Evolutionary conservation across 192 early-diverging fungal genomes (phyloP).

Genomic region (Entomortierella lignicola): DNA sequence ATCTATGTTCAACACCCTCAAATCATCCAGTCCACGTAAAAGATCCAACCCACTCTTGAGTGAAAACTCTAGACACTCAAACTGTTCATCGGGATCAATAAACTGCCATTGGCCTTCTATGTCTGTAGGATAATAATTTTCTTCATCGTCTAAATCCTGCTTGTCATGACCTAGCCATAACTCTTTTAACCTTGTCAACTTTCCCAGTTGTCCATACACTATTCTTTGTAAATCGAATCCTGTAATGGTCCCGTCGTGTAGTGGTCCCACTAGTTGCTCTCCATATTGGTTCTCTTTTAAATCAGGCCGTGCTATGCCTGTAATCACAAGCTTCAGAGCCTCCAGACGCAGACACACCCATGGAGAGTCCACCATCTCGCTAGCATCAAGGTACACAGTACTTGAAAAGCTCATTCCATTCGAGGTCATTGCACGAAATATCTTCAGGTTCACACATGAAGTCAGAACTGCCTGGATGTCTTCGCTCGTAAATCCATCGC

Average conservation of each 20-base stretch:
- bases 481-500: constrained; percentile 35
- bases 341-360: constrained; percentile 32
- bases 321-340: constrained; percentile 30
- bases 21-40: constrained; percentile 18
- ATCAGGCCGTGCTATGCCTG: constrained; percentile 40
- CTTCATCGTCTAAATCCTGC: constrained; percentile 49
- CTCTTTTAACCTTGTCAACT: constrained; percentile 7
- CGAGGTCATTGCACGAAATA: constrained; percentile 32
- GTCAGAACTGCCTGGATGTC: constrained; percentile 33
- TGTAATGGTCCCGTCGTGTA: constrained; percentile 26
- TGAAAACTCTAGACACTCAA: constrained; percentile 48
- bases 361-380: constrained; percentile 33
- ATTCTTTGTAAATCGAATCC: constrained; percentile 21
- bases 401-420: constrained; percentile 30
- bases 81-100: constrained; percentile 47
- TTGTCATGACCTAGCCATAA: constrained; percentile 45
- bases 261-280: constrained; percentile 12
- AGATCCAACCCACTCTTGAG: constrained; percentile 21
- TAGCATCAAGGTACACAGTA: constrained; percentile 44
- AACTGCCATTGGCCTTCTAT: constrained; percentile 29
- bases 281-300: constrained; percentile 29
- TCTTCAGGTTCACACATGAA: constrained; percentile 21
- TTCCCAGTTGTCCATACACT: constrained; percentile 27
- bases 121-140: constrained; percentile 32
- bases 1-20: constrained; percentile 32